Conservation (phyloP, 305 asterid species). For the Ilex paraguariensis region DNA sequence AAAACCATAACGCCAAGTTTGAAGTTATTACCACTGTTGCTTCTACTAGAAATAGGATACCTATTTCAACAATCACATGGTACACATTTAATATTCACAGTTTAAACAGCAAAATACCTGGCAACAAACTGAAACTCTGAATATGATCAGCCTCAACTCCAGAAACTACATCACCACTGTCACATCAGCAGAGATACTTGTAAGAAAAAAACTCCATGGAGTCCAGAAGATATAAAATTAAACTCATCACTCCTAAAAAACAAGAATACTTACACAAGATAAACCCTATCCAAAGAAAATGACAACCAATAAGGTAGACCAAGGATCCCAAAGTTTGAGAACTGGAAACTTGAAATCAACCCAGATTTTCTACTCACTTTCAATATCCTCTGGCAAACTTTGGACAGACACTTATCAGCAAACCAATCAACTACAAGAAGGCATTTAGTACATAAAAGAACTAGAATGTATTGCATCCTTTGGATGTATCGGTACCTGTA, state of each 20-base stretch:
- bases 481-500: conserved; percentile 49
- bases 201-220: neutral
- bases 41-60: neutral
- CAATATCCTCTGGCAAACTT: conserved; percentile 72
- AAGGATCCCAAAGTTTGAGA: conserved; percentile 68
- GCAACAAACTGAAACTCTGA: conserved; percentile 55
- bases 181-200: neutral
- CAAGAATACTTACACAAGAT: conserved; percentile 46
- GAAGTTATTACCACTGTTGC: neutral
- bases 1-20: neutral
- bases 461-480: conserved; percentile 9
- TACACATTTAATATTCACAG: neutral
- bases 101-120: conserved; percentile 41
- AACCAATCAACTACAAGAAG: conserved; percentile 15
- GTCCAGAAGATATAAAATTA: neutral
- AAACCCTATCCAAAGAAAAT: conserved; percentile 60
- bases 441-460: conserved; percentile 3
- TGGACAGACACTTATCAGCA: conserved; percentile 32
- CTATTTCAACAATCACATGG: neutral
- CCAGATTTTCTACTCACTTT: conserved; percentile 55
- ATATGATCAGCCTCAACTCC: conserved; percentile 46
- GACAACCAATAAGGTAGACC: conserved; percentile 92
- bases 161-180: conserved; percentile 43
- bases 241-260: conserved; percentile 1
- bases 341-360: conserved; percentile 40